These are phyloP conservation scores for Quambalaria eucalypti DNA, from an alignment of 1,284 basidiomycete genomes.

Conservation along the genomic window DNA sequence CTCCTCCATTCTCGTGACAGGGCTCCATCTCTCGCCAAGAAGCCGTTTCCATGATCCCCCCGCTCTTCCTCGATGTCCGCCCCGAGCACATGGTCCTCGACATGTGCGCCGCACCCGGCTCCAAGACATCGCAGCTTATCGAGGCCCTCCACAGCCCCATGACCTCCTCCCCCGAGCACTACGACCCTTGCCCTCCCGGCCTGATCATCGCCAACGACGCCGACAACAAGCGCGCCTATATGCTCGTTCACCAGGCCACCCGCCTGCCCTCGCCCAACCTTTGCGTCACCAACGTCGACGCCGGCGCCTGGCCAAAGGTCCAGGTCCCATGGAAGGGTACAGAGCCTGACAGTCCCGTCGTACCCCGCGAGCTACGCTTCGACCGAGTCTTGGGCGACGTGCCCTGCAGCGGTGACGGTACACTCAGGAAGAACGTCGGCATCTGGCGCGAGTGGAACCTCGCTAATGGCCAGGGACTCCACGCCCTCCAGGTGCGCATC, in stretches of 20 bases:
- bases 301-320: conserved; percentile 63
- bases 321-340: conserved; percentile 31
- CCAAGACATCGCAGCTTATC: conserved; percentile 87
- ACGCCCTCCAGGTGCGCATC: conserved; percentile 80
- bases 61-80: conserved; percentile 85
- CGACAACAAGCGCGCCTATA: conserved; percentile 86
- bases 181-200: conserved; percentile 51
- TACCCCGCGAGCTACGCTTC: conserved; percentile 59
- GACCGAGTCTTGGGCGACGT: conserved; percentile 95
- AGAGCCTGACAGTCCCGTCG: conserved; percentile 17
- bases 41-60: conserved; percentile 96
- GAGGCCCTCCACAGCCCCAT: conserved; percentile 65
- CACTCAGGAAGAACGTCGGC: conserved; percentile 82
- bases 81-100: conserved; percentile 57
- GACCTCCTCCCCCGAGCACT: conserved; percentile 29
- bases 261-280: conserved; percentile 83
- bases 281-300: conserved; percentile 93
- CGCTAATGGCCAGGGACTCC: conserved; percentile 75
- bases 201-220: conserved; percentile 81
- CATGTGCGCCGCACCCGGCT: conserved; percentile 98
- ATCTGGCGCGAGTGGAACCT: conserved; percentile 92
- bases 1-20: conserved; percentile 3
- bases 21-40: conserved; percentile 95
- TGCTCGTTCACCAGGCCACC: conserved; percentile 95
- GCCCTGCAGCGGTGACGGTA: conserved; percentile 95